Evolutionary conservation across 2,329 filamentous ascomycete genomes (phyloP), one percentile per base, ranked within the genome.

Genomic region (Colletotrichum sp.): DNA sequence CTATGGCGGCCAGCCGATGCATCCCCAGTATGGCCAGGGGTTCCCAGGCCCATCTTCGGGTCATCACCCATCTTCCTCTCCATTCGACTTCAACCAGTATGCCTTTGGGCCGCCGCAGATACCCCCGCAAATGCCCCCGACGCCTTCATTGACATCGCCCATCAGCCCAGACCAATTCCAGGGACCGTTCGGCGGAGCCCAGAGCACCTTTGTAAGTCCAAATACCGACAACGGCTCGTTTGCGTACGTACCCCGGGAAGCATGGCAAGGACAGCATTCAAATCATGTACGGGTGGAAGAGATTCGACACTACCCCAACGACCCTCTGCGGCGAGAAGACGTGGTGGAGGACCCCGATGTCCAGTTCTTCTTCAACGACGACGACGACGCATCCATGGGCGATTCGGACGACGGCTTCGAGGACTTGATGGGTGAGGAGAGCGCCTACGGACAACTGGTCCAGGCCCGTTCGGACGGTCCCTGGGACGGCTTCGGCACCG

Each of bases 361-460:
- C 65, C 86, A 87, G 73, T 87, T 89, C 70, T 88, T 89, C 78
- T 86, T 48, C 39, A 48, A 89, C 66, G 87, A 88, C 71, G 90
- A 91, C 52, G 92, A 94, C 71, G 92, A 93, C 77, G 89, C 87
- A n/a, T 92, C 89, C 26, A 90, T 93, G 85, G 88, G 85, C 12
- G 91, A 92, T 39, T 92, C 91, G 2, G 92, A 93, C 24, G 91
- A 93, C 39, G 91, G 93, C 36, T 77, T 80, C 18, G 85, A 86
- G 71, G 84, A 86, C 34, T 83, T 86, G 7, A 84, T 85, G 66
- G 82, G 82, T 72, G 83, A 83, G 73, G 83, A 75, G 67, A 75
- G 82, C 65, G 82, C 82, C 28, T 83, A 86, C n/a, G 86, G 85
- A 6, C 81, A 84, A 6, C 80, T 86, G 64, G 83, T 86, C 1